A percentile compares a stretch with the other conserved stretches of the same genome.
Conservation (phyloP, 768 basidiomycete species). For the Leccinum barrowsii region DNA sequence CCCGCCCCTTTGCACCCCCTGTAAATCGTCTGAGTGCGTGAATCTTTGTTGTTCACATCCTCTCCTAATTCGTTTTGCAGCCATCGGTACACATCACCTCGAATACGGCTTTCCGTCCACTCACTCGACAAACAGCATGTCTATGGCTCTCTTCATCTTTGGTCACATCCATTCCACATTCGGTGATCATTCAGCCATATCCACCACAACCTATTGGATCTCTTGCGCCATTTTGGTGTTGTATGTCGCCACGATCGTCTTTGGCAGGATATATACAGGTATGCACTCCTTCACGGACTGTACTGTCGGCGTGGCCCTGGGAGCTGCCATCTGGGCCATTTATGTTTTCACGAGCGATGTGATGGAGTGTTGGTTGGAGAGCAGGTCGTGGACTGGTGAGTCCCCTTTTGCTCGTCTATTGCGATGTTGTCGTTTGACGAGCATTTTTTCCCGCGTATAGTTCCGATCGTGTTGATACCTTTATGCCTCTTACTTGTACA, state of each 20-base stretch:
- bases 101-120: conserved; percentile 97
- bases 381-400: conserved; percentile 36
- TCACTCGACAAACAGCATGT: conserved; percentile 88
- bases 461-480: conserved; percentile 59
- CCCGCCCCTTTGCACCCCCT: conserved; percentile 87
- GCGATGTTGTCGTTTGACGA: conserved; percentile 12
- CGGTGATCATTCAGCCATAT: conserved; percentile 36
- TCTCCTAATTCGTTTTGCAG: conserved; percentile 33
- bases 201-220: conserved; percentile 41
- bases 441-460: conserved; percentile 22
- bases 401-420: conserved; percentile 14
- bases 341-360: conserved; percentile 34
- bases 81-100: conserved; percentile 74
- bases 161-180: conserved; percentile 54
- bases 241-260: conserved; percentile 72
- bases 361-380: conserved; percentile 43
- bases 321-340: conserved; percentile 58
- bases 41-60: background rate
- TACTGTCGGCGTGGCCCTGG: conserved; percentile 57
- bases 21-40: conserved; percentile 81
- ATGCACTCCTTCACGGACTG: conserved; percentile 90
- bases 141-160: conserved; percentile 81
- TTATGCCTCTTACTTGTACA: conserved; percentile 75
- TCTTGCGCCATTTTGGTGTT: conserved; percentile 44
- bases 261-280: conserved; percentile 77